These are phyloP conservation scores for Schizosaccharomyces cryophilus DNA, from an alignment of 805 yeast genomes.

Conservation along the genomic window DNA sequence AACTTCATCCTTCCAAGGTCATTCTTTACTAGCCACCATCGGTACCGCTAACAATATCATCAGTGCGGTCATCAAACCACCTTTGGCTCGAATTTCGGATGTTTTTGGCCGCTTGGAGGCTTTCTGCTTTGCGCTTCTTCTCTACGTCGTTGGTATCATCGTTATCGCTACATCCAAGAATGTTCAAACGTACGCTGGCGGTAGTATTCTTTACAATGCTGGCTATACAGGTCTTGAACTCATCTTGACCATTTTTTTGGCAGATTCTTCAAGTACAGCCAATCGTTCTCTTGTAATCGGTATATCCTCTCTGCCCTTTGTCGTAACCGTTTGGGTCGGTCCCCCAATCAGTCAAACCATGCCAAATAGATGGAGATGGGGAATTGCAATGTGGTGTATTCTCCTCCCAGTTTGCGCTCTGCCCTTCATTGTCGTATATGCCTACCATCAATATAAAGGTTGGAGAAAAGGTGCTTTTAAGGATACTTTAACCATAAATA, in stretches of 20 bases:
- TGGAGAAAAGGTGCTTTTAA: constrained; percentile 11
- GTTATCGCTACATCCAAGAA: constrained; percentile 32
- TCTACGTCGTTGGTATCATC: constrained; percentile 31
- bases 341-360: constrained; percentile 15
- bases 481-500: neutral
- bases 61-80: constrained; percentile 14
- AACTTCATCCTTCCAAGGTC: constrained; percentile 10
- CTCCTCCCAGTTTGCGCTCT: constrained; percentile 18
- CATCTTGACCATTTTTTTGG: constrained; percentile 26
- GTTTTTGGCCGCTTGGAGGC: constrained; percentile 31
- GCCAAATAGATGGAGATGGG: constrained; percentile 23
- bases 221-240: constrained; percentile 37
- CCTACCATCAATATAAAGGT: constrained; percentile 13
- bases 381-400: constrained; percentile 24
- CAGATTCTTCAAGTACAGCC: constrained; percentile 38
- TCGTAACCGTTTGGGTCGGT: constrained; percentile 16
- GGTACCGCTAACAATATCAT: constrained; percentile 13
- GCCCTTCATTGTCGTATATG: constrained; percentile 13
- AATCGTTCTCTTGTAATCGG: constrained; percentile 16
- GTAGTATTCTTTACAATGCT: constrained; percentile 23
- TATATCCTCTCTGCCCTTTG: constrained; percentile 13
- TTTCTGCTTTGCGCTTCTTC: constrained; percentile 20
- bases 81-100: constrained; percentile 28
- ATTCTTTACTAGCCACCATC: constrained; percentile 15
- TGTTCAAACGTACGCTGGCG: constrained; percentile 31